Conservation (phyloP, 208 protist species). For the Crithidia sp. region DNA sequence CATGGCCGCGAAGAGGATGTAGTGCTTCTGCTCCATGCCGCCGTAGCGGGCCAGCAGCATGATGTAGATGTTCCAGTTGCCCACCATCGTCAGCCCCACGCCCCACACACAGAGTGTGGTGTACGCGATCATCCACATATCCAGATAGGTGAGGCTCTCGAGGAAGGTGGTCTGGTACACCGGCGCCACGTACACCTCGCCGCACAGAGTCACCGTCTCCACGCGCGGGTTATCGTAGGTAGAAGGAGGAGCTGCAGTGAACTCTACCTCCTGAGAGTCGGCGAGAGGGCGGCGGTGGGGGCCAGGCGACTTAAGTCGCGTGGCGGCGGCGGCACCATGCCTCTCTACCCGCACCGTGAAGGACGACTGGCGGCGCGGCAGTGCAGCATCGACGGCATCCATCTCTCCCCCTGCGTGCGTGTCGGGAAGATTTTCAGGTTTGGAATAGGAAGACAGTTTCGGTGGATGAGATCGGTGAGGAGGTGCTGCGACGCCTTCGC, state of each 20-base stretch:
- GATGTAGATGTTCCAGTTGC: slow-evolving; percentile 59
- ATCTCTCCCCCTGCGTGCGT: no score
- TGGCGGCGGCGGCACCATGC: not conserved
- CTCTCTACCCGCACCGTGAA: slow-evolving; percentile 1
- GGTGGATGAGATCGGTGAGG: no score
- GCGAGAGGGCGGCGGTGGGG: not conserved
- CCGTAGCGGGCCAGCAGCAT: slow-evolving; percentile 36
- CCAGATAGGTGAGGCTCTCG: slow-evolving; percentile 52
- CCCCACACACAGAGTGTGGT: slow-evolving; percentile 60
- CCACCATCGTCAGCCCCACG: slow-evolving; percentile 49
- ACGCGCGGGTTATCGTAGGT: slow-evolving; percentile 44
- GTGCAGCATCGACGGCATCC: no score
- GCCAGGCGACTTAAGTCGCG: not conserved
- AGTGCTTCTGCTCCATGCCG: slow-evolving; percentile 47
- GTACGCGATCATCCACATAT: slow-evolving; percentile 56
- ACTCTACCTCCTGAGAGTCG: slow-evolving; percentile 7
- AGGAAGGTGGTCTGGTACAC: slow-evolving; percentile 58
- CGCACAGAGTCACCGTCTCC: slow-evolving; percentile 55
- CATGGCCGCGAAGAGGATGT: slow-evolving; percentile 59
- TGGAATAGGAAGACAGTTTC: no score
- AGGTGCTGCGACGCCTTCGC: not conserved
- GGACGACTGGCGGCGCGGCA: not conserved
- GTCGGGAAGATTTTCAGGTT: no score
- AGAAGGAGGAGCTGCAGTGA: slow-evolving; percentile 11
- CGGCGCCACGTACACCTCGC: slow-evolving; percentile 58